Evolutionary conservation across 2,329 filamentous ascomycete genomes (phyloP).

Genomic region (Sclerotinia minor): DNA sequence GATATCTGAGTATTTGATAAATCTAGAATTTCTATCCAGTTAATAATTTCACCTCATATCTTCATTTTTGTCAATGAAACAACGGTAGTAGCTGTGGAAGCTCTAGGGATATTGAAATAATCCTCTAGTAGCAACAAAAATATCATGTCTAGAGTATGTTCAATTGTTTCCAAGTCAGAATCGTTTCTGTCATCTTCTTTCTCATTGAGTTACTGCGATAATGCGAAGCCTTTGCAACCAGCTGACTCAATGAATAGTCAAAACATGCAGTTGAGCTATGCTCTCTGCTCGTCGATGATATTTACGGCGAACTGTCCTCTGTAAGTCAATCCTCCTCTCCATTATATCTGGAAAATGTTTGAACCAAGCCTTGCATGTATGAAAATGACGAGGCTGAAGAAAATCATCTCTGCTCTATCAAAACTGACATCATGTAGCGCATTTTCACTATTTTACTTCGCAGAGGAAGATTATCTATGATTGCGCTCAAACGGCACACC

Average conservation of each 20-base stretch:
- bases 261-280: conserved; percentile 85
- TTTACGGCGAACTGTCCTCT: conserved; percentile 87
- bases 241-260: conserved; percentile 48
- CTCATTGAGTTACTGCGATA: conserved; percentile 29
- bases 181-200: conserved; percentile 31
- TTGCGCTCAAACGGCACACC: conserved; percentile 69
- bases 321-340: conserved; percentile 55
- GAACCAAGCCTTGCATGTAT: conserved; percentile 1
- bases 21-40: conserved; percentile 16
- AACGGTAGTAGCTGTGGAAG: conserved; percentile 68
- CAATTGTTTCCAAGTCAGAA: conserved; percentile 28
- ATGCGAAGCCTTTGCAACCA: not conserved
- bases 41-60: conserved; percentile 3
- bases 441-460: conserved; percentile 79
- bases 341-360: not conserved
- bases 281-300: conserved; percentile 82
- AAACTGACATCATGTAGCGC: conserved; percentile 57
- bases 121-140: conserved; percentile 65
- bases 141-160: conserved; percentile 56
- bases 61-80: conserved; percentile 37
- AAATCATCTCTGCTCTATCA: conserved; percentile 13
- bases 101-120: conserved; percentile 78
- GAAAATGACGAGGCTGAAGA: conserved; percentile 28
- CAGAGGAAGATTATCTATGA: conserved; percentile 73
- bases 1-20: conserved; percentile 15